Conservation (phyloP, 2,329 filamentous ascomycete genomes). For the Blastomyces emzantsi region DNA sequence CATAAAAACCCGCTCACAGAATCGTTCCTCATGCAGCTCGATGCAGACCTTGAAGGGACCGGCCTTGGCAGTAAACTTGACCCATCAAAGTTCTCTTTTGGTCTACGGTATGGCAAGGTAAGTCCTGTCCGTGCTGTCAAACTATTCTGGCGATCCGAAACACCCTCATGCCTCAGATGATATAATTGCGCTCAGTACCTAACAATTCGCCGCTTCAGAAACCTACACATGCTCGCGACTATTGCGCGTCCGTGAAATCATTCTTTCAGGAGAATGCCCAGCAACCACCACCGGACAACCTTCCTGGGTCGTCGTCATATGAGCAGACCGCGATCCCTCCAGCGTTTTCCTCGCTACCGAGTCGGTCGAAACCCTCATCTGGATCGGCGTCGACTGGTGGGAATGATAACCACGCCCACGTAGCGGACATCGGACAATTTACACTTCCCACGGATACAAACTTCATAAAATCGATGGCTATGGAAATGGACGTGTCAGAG, state of each 20-base stretch:
- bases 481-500: constrained; percentile 29
- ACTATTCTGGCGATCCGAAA: not conserved
- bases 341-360: not conserved
- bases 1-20: constrained; percentile 83
- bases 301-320: not conserved
- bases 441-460: not conserved
- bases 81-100: constrained; percentile 5
- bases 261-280: not conserved
- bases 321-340: not conserved
- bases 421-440: not conserved
- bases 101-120: not conserved
- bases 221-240: not conserved
- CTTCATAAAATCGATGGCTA: constrained; percentile 14
- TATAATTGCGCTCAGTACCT: not conserved
- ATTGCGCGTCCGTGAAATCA: not conserved
- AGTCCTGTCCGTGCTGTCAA: not conserved
- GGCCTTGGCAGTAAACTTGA: constrained; percentile 18
- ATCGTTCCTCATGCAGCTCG: constrained; percentile 86
- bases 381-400: not conserved
- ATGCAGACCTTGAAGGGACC: constrained; percentile 71
- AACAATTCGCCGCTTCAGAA: not conserved
- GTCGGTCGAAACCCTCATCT: not conserved
- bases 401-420: not conserved
- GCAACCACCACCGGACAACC: not conserved
- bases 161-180: not conserved